These are phyloP conservation scores for Nematodospora anomalae DNA, from an alignment of 1,139 yeast genomes.

Conservation along the genomic window DNA sequence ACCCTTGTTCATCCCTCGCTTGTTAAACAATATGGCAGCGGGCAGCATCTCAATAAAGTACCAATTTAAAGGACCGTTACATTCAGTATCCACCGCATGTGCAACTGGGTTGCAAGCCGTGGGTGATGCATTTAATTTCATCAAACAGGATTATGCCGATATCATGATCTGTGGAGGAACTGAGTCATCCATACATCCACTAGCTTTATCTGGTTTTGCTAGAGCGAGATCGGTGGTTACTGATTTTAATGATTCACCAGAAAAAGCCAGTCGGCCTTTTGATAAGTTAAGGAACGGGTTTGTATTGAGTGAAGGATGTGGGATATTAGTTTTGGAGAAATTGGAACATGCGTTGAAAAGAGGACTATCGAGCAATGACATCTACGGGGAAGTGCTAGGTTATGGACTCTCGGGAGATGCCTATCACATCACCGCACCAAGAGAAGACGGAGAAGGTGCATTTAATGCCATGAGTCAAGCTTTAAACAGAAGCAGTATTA, in stretches of 20 bases:
- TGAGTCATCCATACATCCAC: constrained; percentile 84
- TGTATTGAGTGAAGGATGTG: constrained; percentile 93
- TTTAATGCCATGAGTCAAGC: constrained; percentile 80
- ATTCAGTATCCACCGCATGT: constrained; percentile 91
- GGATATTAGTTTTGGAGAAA: constrained; percentile 73
- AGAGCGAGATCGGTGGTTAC: constrained; percentile 82
- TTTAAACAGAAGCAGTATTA: constrained; percentile 45
- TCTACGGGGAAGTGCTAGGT: constrained; percentile 81
- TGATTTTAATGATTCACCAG: constrained; percentile 59
- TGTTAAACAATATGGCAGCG: constrained; percentile 91
- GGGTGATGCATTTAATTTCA: constrained; percentile 88
- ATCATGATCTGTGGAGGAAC: constrained; percentile 93
- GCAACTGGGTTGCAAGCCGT: constrained; percentile 94
- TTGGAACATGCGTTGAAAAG: constrained; percentile 72
- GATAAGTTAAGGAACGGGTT: constrained; percentile 80
- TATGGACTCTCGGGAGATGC: constrained; percentile 94
- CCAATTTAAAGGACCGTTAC: constrained; percentile 81
- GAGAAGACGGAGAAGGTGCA: constrained; percentile 82
- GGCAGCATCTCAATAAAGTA: constrained; percentile 84
- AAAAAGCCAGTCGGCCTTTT: constrained; percentile 80
- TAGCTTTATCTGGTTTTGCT: constrained; percentile 88
- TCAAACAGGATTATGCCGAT: constrained; percentile 76
- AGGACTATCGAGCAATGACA: constrained; percentile 50
- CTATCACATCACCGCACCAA: constrained; percentile 89
- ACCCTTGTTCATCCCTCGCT: constrained; percentile 82